These are phyloP conservation scores for Bolboschoenus planiculmis DNA, from an alignment of 176 grass and related monocot genomes.

Conservation along the genomic window DNA sequence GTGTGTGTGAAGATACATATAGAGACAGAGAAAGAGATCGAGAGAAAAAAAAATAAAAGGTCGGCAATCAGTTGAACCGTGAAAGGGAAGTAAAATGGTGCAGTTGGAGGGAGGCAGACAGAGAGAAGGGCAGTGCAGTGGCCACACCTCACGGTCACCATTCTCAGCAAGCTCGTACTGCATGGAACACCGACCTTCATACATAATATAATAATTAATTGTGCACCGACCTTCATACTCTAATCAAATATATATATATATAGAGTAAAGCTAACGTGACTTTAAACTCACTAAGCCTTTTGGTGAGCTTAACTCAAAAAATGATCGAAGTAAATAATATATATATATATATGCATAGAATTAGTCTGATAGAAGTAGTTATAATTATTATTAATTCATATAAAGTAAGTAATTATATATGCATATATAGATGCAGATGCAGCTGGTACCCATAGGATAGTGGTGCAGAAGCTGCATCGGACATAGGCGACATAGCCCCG, in stretches of 20 bases:
- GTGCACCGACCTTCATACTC: too few species aligned
- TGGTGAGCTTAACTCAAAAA: too few species aligned
- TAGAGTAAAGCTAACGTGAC: too few species aligned
- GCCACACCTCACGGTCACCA: constrained; percentile 81
- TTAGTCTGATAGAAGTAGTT: too few species aligned
- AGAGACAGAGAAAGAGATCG: too few species aligned
- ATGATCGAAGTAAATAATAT: too few species aligned
- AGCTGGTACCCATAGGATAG: constrained; percentile 64
- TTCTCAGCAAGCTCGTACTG: constrained; percentile 52
- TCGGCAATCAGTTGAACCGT: not conserved
- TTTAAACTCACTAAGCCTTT: too few species aligned
- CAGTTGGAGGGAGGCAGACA: constrained; percentile 50
- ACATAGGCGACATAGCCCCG: constrained; percentile 36
- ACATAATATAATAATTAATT: not conserved
- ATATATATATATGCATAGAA: too few species aligned
- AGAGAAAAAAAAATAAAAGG: not conserved
- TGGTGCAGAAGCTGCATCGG: constrained; percentile 91
- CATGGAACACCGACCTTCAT: constrained; percentile 82
- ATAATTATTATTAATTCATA: too few species aligned
- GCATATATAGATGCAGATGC: too few species aligned
- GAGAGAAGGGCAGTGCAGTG: constrained; percentile 83
- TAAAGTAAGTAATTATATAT: too few species aligned
- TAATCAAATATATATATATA: too few species aligned
- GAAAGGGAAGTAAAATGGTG: constrained; percentile 33
- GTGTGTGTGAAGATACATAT: not conserved